These are phyloP conservation scores for Boletus huronensis DNA, from an alignment of 768 basidiomycete species.

Conservation along the genomic window DNA sequence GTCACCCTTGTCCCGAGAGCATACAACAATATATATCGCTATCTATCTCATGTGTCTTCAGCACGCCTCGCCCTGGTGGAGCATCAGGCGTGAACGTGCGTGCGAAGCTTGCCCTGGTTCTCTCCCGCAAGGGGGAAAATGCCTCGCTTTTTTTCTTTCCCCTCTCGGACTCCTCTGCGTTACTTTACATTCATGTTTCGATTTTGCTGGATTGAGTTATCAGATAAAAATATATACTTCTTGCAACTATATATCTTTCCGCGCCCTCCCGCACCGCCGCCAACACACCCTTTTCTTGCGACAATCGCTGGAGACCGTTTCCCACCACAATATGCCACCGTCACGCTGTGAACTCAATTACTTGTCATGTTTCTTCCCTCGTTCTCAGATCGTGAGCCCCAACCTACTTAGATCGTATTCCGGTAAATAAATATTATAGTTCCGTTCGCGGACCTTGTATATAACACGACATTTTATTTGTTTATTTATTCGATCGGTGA, in stretches of 20 bases:
- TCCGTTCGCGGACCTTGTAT: neutral
- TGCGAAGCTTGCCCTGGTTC: constrained; percentile 22
- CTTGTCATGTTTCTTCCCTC: neutral
- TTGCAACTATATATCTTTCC: neutral
- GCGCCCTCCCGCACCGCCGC: neutral
- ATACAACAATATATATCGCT: neutral
- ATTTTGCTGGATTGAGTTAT: constrained; percentile 1
- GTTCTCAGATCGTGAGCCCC: neutral
- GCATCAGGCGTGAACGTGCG: constrained; percentile 25
- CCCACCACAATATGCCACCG: neutral
- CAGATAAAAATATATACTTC: neutral
- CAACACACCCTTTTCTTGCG: neutral
- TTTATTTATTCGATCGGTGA: neutral
- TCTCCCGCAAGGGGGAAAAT: constrained; percentile 9
- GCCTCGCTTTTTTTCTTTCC: constrained; percentile 8
- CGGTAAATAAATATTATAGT: neutral
- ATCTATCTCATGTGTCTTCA: neutral
- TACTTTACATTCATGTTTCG: neutral
- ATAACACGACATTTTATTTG: neutral
- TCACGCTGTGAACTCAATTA: neutral
- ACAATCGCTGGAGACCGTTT: neutral
- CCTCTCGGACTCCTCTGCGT: constrained; percentile 9
- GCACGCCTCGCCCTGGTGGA: constrained; percentile 20
- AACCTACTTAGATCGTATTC: neutral
- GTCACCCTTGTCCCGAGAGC: neutral